Conservation (phyloP, 2,329 filamentous ascomycete species). For the Cladorrhinum sp. region DNA sequence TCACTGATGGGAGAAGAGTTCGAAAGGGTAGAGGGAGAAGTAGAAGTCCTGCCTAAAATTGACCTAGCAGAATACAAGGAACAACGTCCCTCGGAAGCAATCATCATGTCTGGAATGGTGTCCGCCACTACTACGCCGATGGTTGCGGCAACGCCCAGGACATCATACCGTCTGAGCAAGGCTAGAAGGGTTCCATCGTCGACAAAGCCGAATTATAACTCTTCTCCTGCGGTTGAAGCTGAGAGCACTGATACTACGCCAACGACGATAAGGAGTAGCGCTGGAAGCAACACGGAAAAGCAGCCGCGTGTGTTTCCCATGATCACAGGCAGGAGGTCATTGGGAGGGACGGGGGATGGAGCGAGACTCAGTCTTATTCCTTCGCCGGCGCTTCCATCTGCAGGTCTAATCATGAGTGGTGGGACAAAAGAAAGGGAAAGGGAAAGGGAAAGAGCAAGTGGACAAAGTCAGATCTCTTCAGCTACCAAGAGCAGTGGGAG, state of each 20-base stretch:
- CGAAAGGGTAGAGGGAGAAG: not conserved
- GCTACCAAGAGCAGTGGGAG: not conserved
- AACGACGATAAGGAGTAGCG: not conserved
- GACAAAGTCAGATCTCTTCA: not conserved
- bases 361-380: not conserved
- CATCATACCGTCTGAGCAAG: not conserved
- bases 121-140: not conserved
- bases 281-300: not conserved
- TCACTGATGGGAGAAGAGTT: not conserved
- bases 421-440: slow-evolving; percentile 1
- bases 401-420: not conserved
- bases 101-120: not conserved
- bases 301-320: not conserved
- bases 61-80: not conserved
- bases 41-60: not conserved
- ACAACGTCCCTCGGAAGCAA: not conserved
- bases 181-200: not conserved
- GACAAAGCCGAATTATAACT: not conserved
- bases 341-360: slow-evolving; percentile 1
- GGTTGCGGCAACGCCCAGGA: not conserved
- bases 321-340: not conserved
- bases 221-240: not conserved
- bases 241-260: not conserved
- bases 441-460: not conserved
- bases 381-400: not conserved